Conservation (phyloP, 1,139 yeast species). For the Saccharomyces hybrid region DNA sequence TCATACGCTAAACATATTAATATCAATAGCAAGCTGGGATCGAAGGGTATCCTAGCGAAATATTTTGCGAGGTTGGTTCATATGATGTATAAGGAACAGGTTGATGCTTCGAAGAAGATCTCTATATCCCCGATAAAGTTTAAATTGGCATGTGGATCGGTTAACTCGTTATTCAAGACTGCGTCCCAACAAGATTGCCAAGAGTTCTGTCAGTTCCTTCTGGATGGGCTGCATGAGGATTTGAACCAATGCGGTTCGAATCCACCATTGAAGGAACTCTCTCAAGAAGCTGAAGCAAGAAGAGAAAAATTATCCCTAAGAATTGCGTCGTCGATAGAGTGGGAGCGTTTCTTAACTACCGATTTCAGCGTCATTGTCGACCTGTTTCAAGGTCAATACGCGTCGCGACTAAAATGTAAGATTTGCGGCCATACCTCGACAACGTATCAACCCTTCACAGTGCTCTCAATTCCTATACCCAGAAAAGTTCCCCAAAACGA, state of each 20-base stretch:
- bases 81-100: slow-evolving; percentile 40
- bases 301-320: slow-evolving; percentile 74
- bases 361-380: slow-evolving; percentile 83
- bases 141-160: slow-evolving; percentile 57
- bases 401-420: slow-evolving; percentile 70
- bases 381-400: slow-evolving; percentile 83
- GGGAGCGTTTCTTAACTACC: slow-evolving; percentile 84
- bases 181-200: slow-evolving; percentile 90
- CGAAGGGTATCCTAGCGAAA: slow-evolving; percentile 74
- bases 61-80: slow-evolving; percentile 60
- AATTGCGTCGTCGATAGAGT: slow-evolving; percentile 84
- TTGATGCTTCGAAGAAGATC: slow-evolving; percentile 13
- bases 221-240: slow-evolving; percentile 87
- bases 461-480: slow-evolving; percentile 70
- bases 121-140: slow-evolving; percentile 41
- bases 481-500: slow-evolving; percentile 6
- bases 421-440: slow-evolving; percentile 77
- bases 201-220: slow-evolving; percentile 74
- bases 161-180: slow-evolving; percentile 67
- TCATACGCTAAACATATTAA: slow-evolving; percentile 69
- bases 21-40: slow-evolving; percentile 66
- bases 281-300: slow-evolving; percentile 65
- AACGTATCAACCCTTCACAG: slow-evolving; percentile 76
- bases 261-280: slow-evolving; percentile 49
- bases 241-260: slow-evolving; percentile 60